Base-by-base conservation (phyloP, 257 asterid genomes). In the Orobanche coerulescens region DNA sequence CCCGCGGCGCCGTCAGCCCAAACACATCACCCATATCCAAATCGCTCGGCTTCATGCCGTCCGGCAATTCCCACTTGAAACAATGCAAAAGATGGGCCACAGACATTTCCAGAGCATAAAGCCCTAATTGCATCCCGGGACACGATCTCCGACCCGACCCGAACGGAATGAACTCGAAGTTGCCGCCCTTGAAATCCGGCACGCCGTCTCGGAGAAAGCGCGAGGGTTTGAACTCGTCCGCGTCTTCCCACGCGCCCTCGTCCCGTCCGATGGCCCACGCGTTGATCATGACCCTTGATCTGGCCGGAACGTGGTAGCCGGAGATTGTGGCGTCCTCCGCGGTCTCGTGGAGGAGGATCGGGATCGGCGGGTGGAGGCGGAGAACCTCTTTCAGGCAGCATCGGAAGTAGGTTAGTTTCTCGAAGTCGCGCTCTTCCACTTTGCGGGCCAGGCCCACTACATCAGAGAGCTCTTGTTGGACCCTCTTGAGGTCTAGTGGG, bases 351-450 rank as follows among this genome's bases (percentile, higher is more conserved):
- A 76, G 76, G 73, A 78, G 77, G 68, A 77, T 58, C 0, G 87
- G 82, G 63, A 76, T 78, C 9, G 84, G 78, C 6, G 87, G 81
- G 74, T 78, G 88, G 68, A 78, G 82, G 37, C 88, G 76, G 68
- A 81, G 81, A 70, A 76, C 76, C 63, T 81, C 82, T 23, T 78
- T 78, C 0, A 71, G 50, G 60, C 78, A 71, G 52, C 82, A 73
- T 0, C 72, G 73, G 43, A 81, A 75, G 63, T 64, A 75, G 1
- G 68, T 71, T 0, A 81, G 78, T 10, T 81, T 81, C 10, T 73
- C 76, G 25, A 78, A 54, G 31, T 81, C 84, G 51, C 50, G 11
- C 61, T 81, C 87, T 59, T 73, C 73, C 1, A 81, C 71, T 54
- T 55, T 71, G 19, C 79, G 79, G 58, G 11, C 64, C 19, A 65